Evolutionary conservation across 371 early-diverging fungal species (phyloP), one percentile per base, ranked within the genome.

Genomic region (Blakeslea trispora): DNA sequence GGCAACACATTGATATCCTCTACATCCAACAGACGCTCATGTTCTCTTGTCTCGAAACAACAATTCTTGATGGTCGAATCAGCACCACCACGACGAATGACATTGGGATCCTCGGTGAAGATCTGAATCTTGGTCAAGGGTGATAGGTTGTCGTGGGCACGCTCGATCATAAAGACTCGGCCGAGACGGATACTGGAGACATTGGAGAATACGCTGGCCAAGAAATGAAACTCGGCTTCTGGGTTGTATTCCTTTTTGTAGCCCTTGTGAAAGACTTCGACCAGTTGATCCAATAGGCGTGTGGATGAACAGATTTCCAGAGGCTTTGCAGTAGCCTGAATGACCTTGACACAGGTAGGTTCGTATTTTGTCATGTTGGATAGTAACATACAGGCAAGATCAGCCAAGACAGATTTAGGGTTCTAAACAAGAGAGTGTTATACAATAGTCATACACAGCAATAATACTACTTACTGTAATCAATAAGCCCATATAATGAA

Each of bases 181-280:
- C 95, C 95, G 34, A 60, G 72, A 32, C 83, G 81, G 52, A 86
- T 69, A 28, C 75, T 77, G 6, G 92, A 83, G n/a, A 95, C 68
- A 51, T 96, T 93, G 7, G 94, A 93, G 71, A 97, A 96, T 11
- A 95, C 95, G 46, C 92, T 91, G 31, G 92, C 90, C 62, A 97
- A 81, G 64, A 91, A 95, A 56, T 93, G 76, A 64, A 69, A 96
- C 45, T 85, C 81, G 17, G 97, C 96, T 37, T 87, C 68, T 40
- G 87, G 84, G 67, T 95, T 96, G 71, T 89, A 92, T 42, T 72
- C 72, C 50, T 82, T 86, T 45, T 88, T 82, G 53, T 83, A 83
- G 10, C 93, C 93, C 49, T 84, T 85, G 56, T 87, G 86, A 76
- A 95, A 97, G 11, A 89, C 84, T 54, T 94, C 94, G 2, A 91